Base-by-base conservation (phyloP, 768 basidiomycete genomes). In the Phylloporus sp. region DNA sequence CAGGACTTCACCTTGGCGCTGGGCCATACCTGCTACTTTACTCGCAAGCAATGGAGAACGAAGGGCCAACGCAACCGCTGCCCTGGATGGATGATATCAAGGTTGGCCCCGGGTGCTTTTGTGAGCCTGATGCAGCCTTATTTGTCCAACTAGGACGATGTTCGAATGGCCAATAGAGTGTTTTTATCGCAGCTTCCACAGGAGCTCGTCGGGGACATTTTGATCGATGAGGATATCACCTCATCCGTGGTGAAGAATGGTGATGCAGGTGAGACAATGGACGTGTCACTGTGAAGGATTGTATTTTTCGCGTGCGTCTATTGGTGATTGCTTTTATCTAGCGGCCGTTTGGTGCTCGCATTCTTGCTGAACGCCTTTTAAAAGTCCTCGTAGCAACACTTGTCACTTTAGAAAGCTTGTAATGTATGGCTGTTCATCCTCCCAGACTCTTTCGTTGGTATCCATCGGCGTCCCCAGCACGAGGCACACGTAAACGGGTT, bases 21-120 rank as follows among this genome's bases (percentile, higher is more conserved):
- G 90, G 90, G 1, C 88, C 90, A 1, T 90, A 86, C 65, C 67
- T 91, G 59, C 70, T 92, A n/a, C 65, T 92, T 31, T 92, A 91
- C 67, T 78, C 76, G 29, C 73, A 70, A 15, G 67, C 62, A 3
- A 22, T 69, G 7, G 60, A 59, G 39, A 36, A 26, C 4, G 59
- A 59, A 2, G 63, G 58, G 11, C 57, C 32, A 3, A 8, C 23
- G 10, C n/a, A 23, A 1, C 28, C 45, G 8, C 38, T 66, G 3
- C 65, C 66, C 10, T 67, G 65, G 65, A 68, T 68, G 46, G 61
- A 59, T 20, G 65, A 65, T 28, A 66, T 67, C 52, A 63, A 68
- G 53, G 65, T 68, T 24, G 15, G 28, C 4, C 24, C 24, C 5
- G 11, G 6, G 22, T 16, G 29, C 8, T 15, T 22, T 32, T 39